phyloP scores from a whole-genome alignment of 768 basidiomycete genomes.

The Suillus fuscotomentosus region DNA sequence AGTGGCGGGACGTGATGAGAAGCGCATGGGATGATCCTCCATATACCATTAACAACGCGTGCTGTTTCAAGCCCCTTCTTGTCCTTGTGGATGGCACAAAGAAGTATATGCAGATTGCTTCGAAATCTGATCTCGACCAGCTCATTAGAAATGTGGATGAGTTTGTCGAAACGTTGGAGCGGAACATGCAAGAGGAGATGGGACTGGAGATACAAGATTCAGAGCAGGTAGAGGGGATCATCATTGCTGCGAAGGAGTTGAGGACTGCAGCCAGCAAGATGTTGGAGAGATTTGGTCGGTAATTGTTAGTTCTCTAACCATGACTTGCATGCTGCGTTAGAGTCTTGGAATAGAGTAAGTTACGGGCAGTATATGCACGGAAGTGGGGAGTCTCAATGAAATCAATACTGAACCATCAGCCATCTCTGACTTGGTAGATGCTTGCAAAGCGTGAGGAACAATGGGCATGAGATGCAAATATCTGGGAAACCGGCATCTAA shows the following conservation, averaged over 20 bases:
- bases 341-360: too few species aligned
- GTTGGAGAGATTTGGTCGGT: neutral
- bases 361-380: too few species aligned
- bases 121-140: neutral
- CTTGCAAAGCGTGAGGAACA: neutral
- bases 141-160: neutral
- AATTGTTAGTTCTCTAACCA: neutral
- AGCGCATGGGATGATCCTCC: accelerated
- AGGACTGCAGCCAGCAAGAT: neutral
- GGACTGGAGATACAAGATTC: neutral
- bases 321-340: too few species aligned
- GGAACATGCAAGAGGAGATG: too few species aligned
- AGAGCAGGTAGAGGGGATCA: neutral
- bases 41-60: accelerated
- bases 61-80: neutral
- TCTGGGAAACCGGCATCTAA: neutral
- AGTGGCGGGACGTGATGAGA: neutral
- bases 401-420: neutral
- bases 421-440: neutral
- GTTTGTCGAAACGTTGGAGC: neutral
- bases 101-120: neutral
- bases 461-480: neutral
- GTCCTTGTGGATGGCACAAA: neutral
- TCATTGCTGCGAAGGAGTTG: neutral
- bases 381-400: neutral